Evolutionary conservation across 495 filamentous ascomycete genomes (phyloP), one percentile per base, ranked within the genome.

Genomic region (Ascobolus immersus): DNA sequence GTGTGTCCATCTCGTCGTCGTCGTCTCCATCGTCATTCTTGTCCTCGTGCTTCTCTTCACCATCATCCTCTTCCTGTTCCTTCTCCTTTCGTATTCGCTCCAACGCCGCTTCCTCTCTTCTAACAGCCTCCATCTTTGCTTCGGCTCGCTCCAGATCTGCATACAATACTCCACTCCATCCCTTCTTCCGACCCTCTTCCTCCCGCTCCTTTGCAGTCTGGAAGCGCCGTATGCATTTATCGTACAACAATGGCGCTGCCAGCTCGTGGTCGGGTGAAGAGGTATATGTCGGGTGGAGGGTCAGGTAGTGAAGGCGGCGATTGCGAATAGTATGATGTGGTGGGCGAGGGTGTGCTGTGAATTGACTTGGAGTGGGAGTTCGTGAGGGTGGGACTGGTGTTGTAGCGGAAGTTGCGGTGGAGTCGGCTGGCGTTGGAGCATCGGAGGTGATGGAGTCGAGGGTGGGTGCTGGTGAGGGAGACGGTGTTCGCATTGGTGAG

Each of bases 221-320:
- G 45, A 79, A 80, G 35, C 70, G 70, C 15, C 76, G 65, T 45
- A 82, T 65, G 13, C 75, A 56, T 28, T 71, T 69, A 49, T 82
- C 76, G 53, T 80, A 81, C 18, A 78, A 58, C 22, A 82, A 59
- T 1, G 76, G 76, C 53, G 79, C 73, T 22, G 46, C 46, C 26
- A 49, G 46, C 21, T 49, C 46, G 10, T 48, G 45, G 22, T 48
- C 41, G 1, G 45, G 44, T 39, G 19, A 33, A 31, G 30, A 48
- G 48, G 26, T 48, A 49, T 12, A 33, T 27, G 8, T 21, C 19
- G 6, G 34, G 20, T 48, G 37, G 12, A 12, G 13, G 10, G 35
- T 23, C 30, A 49, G 38, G 28, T 44, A 49, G 27, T 38, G 38
- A 25, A 49, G 46, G 24, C 46, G n/a, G n/a, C n/a, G n/a, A n/a